phyloP scores from a whole-genome alignment of 2,329 filamentous ascomycete genomes.

The Botrytis aclada region DNA sequence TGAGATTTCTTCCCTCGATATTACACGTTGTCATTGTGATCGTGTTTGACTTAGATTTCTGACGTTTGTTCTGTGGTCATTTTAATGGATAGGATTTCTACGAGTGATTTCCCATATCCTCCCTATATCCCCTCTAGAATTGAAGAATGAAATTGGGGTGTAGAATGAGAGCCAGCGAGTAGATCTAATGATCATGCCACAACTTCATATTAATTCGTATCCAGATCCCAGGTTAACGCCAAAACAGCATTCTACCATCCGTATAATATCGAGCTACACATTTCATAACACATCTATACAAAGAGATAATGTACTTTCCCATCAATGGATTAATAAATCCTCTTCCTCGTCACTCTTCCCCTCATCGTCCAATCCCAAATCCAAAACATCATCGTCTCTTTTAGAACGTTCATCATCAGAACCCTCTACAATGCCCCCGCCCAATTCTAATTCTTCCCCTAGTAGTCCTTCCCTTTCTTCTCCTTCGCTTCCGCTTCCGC shows the following conservation, averaged over 20 bases:
- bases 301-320: not conserved
- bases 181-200: not conserved
- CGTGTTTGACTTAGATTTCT: not conserved
- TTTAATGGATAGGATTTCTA: not conserved
- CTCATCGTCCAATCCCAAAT: constrained; percentile 27
- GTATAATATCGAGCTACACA: not conserved
- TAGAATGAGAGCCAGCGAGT: not conserved
- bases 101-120: not conserved
- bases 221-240: constrained; percentile 6
- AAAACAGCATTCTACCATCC: not conserved
- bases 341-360: constrained; percentile 19
- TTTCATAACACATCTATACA: not conserved
- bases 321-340: constrained; percentile 13
- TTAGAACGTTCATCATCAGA: constrained; percentile 19
- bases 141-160: not conserved
- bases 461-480: constrained; percentile 21
- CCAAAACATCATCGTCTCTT: constrained; percentile 32
- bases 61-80: not conserved
- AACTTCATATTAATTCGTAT: not conserved
- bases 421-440: constrained; percentile 20
- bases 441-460: constrained; percentile 26
- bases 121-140: not conserved
- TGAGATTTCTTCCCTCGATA: not conserved
- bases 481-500: constrained; percentile 13
- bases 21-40: not conserved